These are phyloP conservation scores for Acacia confusa DNA, from an alignment of 306 rosid species.

Conservation along the genomic window DNA sequence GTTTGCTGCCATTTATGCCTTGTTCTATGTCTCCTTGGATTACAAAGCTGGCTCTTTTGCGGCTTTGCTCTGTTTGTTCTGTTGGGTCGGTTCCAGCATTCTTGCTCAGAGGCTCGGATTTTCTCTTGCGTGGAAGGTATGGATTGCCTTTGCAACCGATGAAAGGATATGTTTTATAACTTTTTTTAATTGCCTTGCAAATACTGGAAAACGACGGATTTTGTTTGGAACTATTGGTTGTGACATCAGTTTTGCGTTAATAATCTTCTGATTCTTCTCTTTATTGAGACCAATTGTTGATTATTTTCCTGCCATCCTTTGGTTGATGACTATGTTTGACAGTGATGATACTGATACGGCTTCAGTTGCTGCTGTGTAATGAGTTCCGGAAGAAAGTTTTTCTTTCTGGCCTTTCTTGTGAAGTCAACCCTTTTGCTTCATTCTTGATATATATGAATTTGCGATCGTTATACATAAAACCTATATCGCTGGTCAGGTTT, in stretches of 20 bases:
- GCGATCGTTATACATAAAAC: background rate
- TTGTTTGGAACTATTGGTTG: background rate
- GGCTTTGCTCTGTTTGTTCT: slow-evolving; percentile 58
- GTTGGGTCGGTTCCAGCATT: slow-evolving; percentile 64
- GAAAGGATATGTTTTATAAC: background rate
- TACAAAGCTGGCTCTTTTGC: slow-evolving; percentile 71
- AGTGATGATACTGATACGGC: background rate
- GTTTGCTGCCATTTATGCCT: slow-evolving; percentile 45
- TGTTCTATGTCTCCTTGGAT: slow-evolving; percentile 61
- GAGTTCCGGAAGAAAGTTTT: background rate
- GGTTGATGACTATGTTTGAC: background rate
- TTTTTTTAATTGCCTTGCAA: background rate
- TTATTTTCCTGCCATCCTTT: background rate
- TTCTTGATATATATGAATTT: background rate
- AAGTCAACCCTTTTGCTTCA: background rate
- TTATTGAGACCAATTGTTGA: background rate
- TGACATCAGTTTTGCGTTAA: background rate
- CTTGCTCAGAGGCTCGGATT: slow-evolving; percentile 55
- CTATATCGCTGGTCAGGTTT: background rate
- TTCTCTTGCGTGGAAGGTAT: slow-evolving; percentile 72
- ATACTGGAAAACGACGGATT: background rate
- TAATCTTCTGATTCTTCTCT: background rate
- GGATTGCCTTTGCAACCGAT: background rate
- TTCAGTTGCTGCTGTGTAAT: background rate
- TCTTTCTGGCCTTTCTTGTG: background rate